Base-by-base conservation (phyloP, 176 grass and related monocot species). In the Guadua angustifolia region DNA sequence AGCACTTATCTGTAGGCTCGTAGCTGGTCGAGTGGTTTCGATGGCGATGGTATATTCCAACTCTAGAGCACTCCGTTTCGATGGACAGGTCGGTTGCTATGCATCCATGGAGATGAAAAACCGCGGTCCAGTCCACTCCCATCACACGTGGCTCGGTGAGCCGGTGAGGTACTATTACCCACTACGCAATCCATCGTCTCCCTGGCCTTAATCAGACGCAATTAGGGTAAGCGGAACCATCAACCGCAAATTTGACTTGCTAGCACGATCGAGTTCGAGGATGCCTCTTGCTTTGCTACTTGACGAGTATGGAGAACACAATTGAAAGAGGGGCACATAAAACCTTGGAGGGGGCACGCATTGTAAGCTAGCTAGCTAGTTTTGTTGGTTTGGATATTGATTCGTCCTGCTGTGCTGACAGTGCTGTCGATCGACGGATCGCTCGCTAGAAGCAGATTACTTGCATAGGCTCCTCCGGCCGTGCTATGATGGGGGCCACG, bases 221-320 rank as follows among this genome's bases (percentile, higher is more conserved):
- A 86, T 73, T 73, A 90, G 58, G 88, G 73, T 82, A 77, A 86
- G 72, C 79, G 78, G 65, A 78, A 90, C 73, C 78, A 86, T 82
- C 73, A 90, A 73, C 73, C 42, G 46, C 83, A 73, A 9, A 56
- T 73, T 86, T 90, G 88, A 90, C 88, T 86, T 89, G 70, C 69
- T 42, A 25, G 88, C 22, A 9, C 53, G 45, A 50, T 42, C 58
- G 17, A 79, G 9, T 42, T 3, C 35, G 35, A 29, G 29, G 29
- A 18, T 5, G 61, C 63, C 36, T 7, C 14, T 15, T 40, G 70
- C 21, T 43, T 33, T 26, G 70, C 45, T 43, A 13, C 71, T 17
- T 1, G 55, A 13, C 5, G 22, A 75, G 22, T 21, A 49, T 18
- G 32, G 46, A 64, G 61, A 64, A 8, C 26, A 65, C 26, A 3